These are phyloP conservation scores for Pittosporum tobira DNA, from an alignment of 129 eudicot species.

Conservation along the genomic window DNA sequence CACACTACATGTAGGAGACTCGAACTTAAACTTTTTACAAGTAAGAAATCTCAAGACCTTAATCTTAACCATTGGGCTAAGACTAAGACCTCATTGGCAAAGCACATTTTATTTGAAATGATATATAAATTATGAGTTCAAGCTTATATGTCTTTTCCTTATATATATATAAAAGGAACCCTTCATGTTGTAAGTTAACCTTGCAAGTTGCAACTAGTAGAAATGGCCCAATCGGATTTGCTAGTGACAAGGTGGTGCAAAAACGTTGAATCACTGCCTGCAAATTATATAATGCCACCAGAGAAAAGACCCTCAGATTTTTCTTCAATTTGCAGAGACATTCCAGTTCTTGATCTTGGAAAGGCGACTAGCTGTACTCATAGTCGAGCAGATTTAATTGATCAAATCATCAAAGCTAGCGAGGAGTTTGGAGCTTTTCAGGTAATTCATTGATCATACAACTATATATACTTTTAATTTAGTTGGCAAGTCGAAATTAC, in stretches of 20 bases:
- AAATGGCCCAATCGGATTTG: conserved; percentile 14
- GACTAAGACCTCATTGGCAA: too few relatives aligned
- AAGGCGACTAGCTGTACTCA: conserved; percentile 4
- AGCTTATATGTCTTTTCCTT: too few relatives aligned
- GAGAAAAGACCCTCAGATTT: conserved; percentile 28
- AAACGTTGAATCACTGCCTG: conserved; percentile 31
- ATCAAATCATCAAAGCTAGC: conserved; percentile 31
- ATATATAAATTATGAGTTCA: too few relatives aligned
- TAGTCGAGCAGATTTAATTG: conserved; percentile 14
- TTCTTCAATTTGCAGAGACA: conserved; percentile 21
- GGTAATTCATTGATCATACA: too few relatives aligned
- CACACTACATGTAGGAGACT: too few relatives aligned
- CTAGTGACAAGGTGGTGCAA: conserved; percentile 43
- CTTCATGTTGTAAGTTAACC: too few relatives aligned
- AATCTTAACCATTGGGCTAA: too few relatives aligned
- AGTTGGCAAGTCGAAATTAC: too few relatives aligned
- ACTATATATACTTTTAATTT: too few relatives aligned
- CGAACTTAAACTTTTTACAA: too few relatives aligned
- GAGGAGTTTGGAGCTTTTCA: conserved; percentile 42
- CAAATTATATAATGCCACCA: conserved; percentile 41
- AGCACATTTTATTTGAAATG: too few relatives aligned
- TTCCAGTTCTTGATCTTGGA: conserved; percentile 36
- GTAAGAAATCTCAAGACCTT: too few relatives aligned
- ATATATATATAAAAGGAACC: not conserved
- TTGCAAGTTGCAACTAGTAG: not conserved